A percentile compares a stretch with the other conserved stretches of the same genome.
phyloP scores from a whole-genome alignment of 2,329 filamentous ascomycete genomes.

The Claviceps maximensis region DNA sequence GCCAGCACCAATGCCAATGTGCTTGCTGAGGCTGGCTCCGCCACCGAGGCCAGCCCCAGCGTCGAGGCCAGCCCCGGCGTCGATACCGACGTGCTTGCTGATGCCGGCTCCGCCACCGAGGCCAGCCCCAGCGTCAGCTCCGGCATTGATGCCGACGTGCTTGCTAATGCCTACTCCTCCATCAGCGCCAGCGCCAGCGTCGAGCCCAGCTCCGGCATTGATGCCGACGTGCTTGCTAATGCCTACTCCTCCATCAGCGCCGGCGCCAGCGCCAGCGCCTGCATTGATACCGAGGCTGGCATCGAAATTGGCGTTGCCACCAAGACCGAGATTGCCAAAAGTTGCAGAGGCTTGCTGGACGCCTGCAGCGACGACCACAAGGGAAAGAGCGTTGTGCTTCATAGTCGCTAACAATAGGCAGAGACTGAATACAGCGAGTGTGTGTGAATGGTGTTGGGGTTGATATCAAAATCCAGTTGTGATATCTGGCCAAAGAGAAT shows the following conservation, averaged over 20 bases:
- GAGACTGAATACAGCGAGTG: slow-evolving; percentile 5
- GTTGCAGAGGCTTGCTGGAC: slow-evolving; percentile 36
- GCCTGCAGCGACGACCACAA: slow-evolving; percentile 39
- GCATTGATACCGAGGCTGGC: not conserved
- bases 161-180: too few relatives aligned
- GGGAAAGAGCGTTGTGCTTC: slow-evolving; percentile 33
- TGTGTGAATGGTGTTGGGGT: not conserved
- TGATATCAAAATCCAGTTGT: slow-evolving; percentile 9
- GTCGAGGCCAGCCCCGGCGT: not conserved
- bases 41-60: not conserved
- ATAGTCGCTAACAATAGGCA: slow-evolving; percentile 23
- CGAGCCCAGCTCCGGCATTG: not conserved
- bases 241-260: not conserved
- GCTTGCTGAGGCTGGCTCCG: not conserved
- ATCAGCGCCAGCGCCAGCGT: not conserved
- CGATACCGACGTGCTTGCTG: not conserved
- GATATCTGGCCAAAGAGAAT: slow-evolving; percentile 35
- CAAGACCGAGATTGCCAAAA: not conserved
- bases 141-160: too few relatives aligned
- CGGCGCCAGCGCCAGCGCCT: not conserved
- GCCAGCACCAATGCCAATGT: not conserved
- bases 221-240: not conserved
- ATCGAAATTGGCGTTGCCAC: slow-evolving; percentile 5
- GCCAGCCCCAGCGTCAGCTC: not conserved
- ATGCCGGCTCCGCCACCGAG: not conserved